Evolutionary conservation across 306 rosid species (phyloP).

Genomic region (Rosa chinensis): DNA sequence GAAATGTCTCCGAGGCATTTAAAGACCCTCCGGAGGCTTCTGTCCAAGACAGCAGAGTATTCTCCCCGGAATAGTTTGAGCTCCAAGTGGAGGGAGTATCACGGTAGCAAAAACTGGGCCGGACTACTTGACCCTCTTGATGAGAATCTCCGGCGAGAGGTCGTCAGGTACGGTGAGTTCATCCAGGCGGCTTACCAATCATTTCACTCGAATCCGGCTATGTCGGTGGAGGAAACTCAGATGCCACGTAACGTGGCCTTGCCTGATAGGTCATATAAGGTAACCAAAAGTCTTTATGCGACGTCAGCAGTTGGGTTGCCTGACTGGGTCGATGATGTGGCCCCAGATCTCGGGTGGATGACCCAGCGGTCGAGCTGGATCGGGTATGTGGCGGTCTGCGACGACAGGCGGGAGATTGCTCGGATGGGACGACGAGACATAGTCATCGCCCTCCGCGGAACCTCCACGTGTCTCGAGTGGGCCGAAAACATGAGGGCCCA

Average conservation of each 20-base stretch:
- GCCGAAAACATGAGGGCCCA: conserved; percentile 84
- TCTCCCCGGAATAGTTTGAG: conserved; percentile 73
- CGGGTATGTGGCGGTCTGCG: conserved; percentile 93
- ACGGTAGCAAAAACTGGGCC: conserved; percentile 74
- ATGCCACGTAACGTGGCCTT: conserved; percentile 45
- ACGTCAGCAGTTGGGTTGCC: conserved; percentile 84
- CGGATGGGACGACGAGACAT: conserved; percentile 88
- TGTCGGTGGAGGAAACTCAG: conserved; percentile 53
- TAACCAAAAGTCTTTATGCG: conserved; percentile 85
- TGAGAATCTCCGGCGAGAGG: conserved; percentile 93
- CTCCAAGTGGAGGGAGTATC: conserved; percentile 71
- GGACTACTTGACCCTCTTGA: conserved; percentile 87
- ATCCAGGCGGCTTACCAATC: conserved; percentile 82
- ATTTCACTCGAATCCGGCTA: conserved; percentile 75
- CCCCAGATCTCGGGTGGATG: conserved; percentile 98
- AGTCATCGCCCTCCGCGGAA: conserved; percentile 83
- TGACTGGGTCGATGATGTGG: conserved; percentile 68
- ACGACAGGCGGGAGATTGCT: conserved; percentile 62
- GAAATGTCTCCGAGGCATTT: conserved; percentile 85
- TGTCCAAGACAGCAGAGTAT: conserved; percentile 66
- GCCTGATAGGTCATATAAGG: conserved; percentile 55
- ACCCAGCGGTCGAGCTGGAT: conserved; percentile 93
- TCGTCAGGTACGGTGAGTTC: conserved; percentile 78
- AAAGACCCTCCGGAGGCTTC: conserved; percentile 55
- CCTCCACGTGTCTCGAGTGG: conserved; percentile 96